Evolutionary conservation across 345 rosid species (phyloP).

Genomic region (Eucalyptus erythrocorys): DNA sequence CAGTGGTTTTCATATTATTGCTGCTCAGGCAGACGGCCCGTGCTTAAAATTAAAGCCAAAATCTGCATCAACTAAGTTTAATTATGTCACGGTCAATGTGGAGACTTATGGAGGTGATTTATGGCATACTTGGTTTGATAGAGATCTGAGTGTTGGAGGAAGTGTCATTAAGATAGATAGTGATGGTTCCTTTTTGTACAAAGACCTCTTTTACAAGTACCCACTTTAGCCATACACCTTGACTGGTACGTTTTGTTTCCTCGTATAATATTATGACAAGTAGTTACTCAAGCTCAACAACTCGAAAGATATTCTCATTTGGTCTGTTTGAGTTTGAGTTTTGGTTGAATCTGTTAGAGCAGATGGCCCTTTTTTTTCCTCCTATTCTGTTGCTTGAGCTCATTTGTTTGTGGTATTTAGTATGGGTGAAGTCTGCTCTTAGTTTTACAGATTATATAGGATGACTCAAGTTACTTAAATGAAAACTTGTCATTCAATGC

Average conservation of each 20-base stretch:
- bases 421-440: neutral
- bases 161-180: slow-evolving; percentile 53
- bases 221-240: slow-evolving; percentile 84
- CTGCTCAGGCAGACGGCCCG: slow-evolving; percentile 88
- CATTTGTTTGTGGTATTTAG: no score
- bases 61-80: slow-evolving; percentile 68
- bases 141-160: slow-evolving; percentile 90
- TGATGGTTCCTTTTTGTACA: slow-evolving; percentile 59
- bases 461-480: neutral
- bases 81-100: slow-evolving; percentile 74
- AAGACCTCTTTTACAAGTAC: slow-evolving; percentile 66
- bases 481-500: neutral
- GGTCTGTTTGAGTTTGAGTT: neutral
- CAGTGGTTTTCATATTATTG: slow-evolving; percentile 80
- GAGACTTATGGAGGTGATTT: slow-evolving; percentile 87
- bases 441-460: neutral
- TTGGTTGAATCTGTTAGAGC: neutral
- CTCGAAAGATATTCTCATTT: neutral
- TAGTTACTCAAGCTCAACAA: neutral
- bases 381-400: neutral
- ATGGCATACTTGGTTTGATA: slow-evolving; percentile 95
- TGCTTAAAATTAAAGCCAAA: slow-evolving; percentile 80
- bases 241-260: slow-evolving; percentile 28
- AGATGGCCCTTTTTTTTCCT: fast-evolving
- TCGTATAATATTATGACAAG: no score